Conservation (phyloP, 2,329 filamentous ascomycete genomes). For the Macrophomina phaseolina region DNA sequence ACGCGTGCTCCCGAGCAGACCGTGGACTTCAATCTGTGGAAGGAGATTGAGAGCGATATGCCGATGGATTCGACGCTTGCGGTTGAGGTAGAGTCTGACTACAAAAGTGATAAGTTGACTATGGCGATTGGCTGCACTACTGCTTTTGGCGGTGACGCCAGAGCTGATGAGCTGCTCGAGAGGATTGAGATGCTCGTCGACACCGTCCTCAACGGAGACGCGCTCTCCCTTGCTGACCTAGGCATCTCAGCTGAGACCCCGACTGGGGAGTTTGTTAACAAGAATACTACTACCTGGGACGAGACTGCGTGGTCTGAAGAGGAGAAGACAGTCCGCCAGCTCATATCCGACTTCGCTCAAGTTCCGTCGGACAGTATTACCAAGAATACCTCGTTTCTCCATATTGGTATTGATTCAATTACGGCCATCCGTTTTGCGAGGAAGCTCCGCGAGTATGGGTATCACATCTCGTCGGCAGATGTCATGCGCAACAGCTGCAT, state of each 20-base stretch:
- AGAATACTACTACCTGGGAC: conserved; percentile 14
- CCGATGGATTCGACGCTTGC: conserved; percentile 44
- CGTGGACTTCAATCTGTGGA: conserved; percentile 35
- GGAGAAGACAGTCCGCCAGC: conserved; percentile 3
- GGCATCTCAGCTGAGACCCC: conserved; percentile 39
- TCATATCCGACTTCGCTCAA: conserved; percentile 35
- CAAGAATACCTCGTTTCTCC: conserved; percentile 40
- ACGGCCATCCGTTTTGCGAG: conserved; percentile 43
- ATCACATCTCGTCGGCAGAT: conserved; percentile 42
- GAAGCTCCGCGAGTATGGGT: conserved; percentile 36
- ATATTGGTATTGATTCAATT: conserved; percentile 44
- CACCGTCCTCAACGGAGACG: conserved; percentile 35
- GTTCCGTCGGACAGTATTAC: conserved; percentile 33
- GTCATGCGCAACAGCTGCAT: conserved; percentile 43
- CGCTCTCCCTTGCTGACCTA: conserved; percentile 35
- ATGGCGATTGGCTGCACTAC: conserved; percentile 37
- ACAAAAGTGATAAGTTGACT: conserved; percentile 32
- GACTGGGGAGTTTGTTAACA: not conserved
- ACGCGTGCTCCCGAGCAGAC: conserved; percentile 31
- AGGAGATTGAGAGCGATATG: conserved; percentile 42
- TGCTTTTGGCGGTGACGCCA: conserved; percentile 34
- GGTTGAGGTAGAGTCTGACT: conserved; percentile 42
- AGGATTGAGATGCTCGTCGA: conserved; percentile 41
- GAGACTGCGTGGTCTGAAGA: conserved; percentile 22
- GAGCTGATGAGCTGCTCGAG: conserved; percentile 38